A percentile compares a stretch with the other conserved stretches of the same genome.
Conservation (phyloP, 2,329 filamentous ascomycete genomes). For the Stachybotrys chlorohalonatus region DNA sequence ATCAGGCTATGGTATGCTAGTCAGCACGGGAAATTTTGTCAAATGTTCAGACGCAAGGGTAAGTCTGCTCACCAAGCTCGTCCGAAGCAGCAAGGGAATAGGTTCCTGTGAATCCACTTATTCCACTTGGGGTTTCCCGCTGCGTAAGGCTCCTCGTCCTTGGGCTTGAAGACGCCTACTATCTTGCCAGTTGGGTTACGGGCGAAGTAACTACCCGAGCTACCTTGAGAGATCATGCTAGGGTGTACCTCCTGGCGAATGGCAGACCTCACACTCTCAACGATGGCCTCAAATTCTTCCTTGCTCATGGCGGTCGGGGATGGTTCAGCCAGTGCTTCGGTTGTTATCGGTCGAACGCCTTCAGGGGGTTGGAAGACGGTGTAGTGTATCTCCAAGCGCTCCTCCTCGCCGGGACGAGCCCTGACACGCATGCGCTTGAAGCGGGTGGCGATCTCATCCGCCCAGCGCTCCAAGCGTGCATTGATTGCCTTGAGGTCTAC, state of each 20-base stretch:
- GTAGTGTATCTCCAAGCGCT: constrained; percentile 90
- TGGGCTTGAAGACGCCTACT: constrained; percentile 96
- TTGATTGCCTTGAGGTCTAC: constrained; percentile 99
- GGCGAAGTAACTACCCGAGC: constrained; percentile 96
- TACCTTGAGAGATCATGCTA: constrained; percentile 93
- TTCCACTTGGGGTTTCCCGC: constrained; percentile 98
- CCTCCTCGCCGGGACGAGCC: constrained; percentile 65
- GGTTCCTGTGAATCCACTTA: constrained; percentile 96
- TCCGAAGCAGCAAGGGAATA: constrained; percentile 96
- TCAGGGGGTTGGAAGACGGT: constrained; percentile 94
- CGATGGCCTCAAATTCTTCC: constrained; percentile 75
- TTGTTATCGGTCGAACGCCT: constrained; percentile 70
- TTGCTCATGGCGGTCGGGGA: constrained; percentile 63
- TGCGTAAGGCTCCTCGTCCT: constrained; percentile 97
- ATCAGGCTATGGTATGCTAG: constrained; percentile 53
- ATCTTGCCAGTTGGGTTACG: constrained; percentile 86
- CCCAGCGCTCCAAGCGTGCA: constrained; percentile 88
- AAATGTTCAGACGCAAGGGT: neutral
- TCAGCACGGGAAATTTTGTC: neutral
- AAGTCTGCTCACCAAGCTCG: constrained; percentile 59
- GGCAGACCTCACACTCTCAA: constrained; percentile 82
- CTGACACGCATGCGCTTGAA: constrained; percentile 82
- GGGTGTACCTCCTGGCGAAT: constrained; percentile 90
- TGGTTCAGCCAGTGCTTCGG: constrained; percentile 59
- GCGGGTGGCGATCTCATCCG: constrained; percentile 92